These are phyloP conservation scores for Hanseniaspora lachancei DNA, from an alignment of 805 yeast genomes.

Conservation along the genomic window DNA sequence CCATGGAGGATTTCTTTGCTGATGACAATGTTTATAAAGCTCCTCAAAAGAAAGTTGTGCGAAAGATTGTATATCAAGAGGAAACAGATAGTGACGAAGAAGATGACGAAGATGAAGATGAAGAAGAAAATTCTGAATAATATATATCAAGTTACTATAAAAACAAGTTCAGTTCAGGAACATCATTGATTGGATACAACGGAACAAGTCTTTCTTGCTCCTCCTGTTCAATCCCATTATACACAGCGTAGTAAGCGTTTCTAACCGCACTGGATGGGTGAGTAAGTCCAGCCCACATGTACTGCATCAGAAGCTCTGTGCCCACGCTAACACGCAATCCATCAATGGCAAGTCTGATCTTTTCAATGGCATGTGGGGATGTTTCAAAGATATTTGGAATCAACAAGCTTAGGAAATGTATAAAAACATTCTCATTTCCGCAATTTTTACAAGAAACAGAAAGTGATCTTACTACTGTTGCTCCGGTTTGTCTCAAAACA, in stretches of 20 bases:
- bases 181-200: conserved; percentile 45
- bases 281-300: conserved; percentile 76
- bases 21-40: conserved; percentile 26
- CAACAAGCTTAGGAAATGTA: conserved; percentile 67
- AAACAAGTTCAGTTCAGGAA: conserved; percentile 41
- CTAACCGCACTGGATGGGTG: conserved; percentile 89
- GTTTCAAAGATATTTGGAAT: conserved; percentile 87
- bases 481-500: conserved; percentile 91
- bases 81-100: conserved; percentile 23
- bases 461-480: conserved; percentile 70
- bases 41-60: conserved; percentile 14
- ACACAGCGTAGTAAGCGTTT: conserved; percentile 70
- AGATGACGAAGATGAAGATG: conserved; percentile 17
- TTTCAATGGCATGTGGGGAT: conserved; percentile 82
- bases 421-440: conserved; percentile 68
- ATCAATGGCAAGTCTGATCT: conserved; percentile 71
- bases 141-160: conserved; percentile 13
- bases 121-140: not conserved
- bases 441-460: conserved; percentile 66
- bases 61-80: conserved; percentile 21
- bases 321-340: conserved; percentile 64
- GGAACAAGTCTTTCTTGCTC: conserved; percentile 69
- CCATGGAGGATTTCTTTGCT: conserved; percentile 76
- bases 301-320: conserved; percentile 57
- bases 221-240: conserved; percentile 63